A percentile compares a stretch with the other conserved stretches of the same genome.
Evolutionary conservation across 1,284 basidiomycete species (phyloP).

Genomic region (Apiotrichum mycotoxinovorans): DNA sequence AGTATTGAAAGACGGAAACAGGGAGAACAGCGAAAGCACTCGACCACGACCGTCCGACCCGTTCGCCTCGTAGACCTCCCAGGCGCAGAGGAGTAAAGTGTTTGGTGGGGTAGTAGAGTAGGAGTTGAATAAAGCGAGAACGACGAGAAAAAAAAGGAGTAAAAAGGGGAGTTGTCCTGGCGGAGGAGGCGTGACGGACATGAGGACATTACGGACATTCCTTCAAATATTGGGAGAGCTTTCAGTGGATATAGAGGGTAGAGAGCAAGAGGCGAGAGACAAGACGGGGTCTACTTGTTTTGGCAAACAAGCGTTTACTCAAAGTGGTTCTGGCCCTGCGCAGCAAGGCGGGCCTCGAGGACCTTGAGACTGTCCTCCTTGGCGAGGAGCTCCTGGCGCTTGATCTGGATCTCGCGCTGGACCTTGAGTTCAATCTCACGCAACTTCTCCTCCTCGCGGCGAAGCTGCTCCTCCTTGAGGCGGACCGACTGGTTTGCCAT

Average conservation of each 20-base stretch:
- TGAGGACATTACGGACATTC: constrained; percentile 20
- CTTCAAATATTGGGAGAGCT: background rate
- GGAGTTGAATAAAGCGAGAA: background rate
- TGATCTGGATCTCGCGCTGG: constrained; percentile 97
- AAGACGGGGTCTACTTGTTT: too few species aligned
- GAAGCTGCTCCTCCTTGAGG: constrained; percentile 97
- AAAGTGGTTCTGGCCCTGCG: constrained; percentile 16
- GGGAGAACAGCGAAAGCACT: too few species aligned
- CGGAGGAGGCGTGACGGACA: constrained; percentile 1
- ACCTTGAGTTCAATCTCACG: constrained; percentile 98
- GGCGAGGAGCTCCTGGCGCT: constrained; percentile 90
- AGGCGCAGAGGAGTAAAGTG: background rate
- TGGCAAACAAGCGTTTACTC: constrained; percentile 11
- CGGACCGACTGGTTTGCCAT: constrained; percentile 93
- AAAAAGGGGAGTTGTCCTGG: constrained; percentile 1
- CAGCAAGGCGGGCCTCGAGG: constrained; percentile 47
- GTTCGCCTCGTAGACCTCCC: background rate
- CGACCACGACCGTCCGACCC: too few species aligned
- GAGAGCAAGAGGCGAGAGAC: constrained; percentile 29
- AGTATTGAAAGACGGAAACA: too few species aligned
- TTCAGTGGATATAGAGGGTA: background rate
- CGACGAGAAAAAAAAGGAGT: background rate
- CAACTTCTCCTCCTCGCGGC: constrained; percentile 95
- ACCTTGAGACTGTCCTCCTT: constrained; percentile 68
- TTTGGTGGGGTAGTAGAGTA: background rate